Evolutionary conservation across 192 early-diverging fungal genomes (phyloP).

Genomic region (Allomyces macrogynus): DNA sequence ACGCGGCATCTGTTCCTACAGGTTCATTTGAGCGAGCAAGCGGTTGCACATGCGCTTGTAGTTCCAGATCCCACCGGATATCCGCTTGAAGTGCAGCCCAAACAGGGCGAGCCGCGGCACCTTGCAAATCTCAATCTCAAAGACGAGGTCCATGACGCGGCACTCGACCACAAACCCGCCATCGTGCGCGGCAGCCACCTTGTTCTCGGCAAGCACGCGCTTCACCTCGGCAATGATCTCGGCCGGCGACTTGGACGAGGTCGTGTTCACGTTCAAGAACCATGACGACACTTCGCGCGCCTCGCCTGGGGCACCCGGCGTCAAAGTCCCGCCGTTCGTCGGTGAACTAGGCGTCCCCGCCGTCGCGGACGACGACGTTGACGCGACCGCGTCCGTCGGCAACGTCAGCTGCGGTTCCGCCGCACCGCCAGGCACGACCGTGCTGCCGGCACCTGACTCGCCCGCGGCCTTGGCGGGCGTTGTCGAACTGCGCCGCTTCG

Average conservation of each 20-base stretch:
- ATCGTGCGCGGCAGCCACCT: slow-evolving; percentile 4
- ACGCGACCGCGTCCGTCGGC: neutral
- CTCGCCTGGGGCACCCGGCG: slow-evolving; percentile 9
- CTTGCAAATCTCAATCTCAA: slow-evolving; percentile 17
- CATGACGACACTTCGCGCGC: slow-evolving; percentile 19
- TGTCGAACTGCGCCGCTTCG: neutral
- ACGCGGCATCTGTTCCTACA: slow-evolving; percentile 3
- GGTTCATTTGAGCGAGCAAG: slow-evolving; percentile 17
- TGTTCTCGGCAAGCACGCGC: slow-evolving; percentile 6
- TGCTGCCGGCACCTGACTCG: no score
- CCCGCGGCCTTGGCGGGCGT: no score
- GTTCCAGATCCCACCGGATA: slow-evolving; percentile 26
- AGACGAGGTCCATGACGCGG: neutral
- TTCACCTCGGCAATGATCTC: slow-evolving; percentile 15
- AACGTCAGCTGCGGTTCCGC: no score
- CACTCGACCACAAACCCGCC: slow-evolving; percentile 3
- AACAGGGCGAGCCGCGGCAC: slow-evolving; percentile 12
- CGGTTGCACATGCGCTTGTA: slow-evolving; percentile 30
- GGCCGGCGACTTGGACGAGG: slow-evolving; percentile 12
- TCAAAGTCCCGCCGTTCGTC: neutral
- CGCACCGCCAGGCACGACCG: no score
- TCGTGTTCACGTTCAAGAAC: slow-evolving; percentile 26
- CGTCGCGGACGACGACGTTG: neutral
- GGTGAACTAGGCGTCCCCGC: neutral
- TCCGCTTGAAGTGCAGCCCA: slow-evolving; percentile 25